phyloP scores from a whole-genome alignment of 2,329 filamentous ascomycete species.

The Verticillium nubilum region DNA sequence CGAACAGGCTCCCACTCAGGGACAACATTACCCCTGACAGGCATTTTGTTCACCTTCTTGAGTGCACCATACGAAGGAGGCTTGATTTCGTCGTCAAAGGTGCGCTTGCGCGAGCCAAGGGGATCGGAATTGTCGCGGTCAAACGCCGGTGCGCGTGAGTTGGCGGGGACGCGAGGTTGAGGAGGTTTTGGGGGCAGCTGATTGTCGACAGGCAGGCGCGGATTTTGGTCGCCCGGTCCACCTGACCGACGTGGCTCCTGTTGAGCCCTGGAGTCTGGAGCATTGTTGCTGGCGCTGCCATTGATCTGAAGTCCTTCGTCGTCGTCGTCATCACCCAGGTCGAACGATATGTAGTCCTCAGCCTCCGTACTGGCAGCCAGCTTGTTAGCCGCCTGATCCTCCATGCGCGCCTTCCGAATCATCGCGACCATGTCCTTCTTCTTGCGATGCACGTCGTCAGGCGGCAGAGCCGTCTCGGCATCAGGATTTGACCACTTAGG shows the following conservation, averaged over 20 bases:
- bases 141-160: conserved; percentile 15
- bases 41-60: conserved; percentile 45
- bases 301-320: conserved; percentile 18
- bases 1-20: conserved; percentile 44
- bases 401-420: conserved; percentile 82
- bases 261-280: not conserved
- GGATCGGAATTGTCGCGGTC: conserved; percentile 29
- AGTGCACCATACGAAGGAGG: conserved; percentile 45
- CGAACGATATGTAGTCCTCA: conserved; percentile 89
- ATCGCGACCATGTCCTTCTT: conserved; percentile 84
- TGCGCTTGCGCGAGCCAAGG: conserved; percentile 70
- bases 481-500: conserved; percentile 97
- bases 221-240: not conserved
- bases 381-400: conserved; percentile 38
- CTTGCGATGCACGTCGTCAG: conserved; percentile 66
- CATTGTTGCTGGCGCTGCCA: conserved; percentile 1
- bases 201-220: not conserved
- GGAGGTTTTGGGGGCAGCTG: conserved; percentile 10
- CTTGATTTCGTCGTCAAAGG: conserved; percentile 62
- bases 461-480: conserved; percentile 80
- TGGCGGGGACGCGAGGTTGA: conserved; percentile 14
- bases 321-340: conserved; percentile 54
- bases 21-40: conserved; percentile 43
- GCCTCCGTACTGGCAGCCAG: conserved; percentile 49
- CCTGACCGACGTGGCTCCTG: not conserved